Conservation (phyloP, 2,329 filamentous ascomycete species). For the Didymellaceae sp. region DNA sequence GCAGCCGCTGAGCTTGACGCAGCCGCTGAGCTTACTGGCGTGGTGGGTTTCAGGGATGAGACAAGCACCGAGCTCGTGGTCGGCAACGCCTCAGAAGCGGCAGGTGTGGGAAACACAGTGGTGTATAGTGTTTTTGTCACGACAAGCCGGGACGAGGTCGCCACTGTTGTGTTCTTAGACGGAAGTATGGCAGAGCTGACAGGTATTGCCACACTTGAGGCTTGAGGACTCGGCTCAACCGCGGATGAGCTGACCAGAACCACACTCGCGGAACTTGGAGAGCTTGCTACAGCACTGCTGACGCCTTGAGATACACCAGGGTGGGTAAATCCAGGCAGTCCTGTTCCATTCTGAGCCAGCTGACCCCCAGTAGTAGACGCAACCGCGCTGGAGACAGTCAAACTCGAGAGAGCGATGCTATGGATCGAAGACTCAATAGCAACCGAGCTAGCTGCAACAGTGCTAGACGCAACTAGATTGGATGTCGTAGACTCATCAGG, state of each 20-base stretch:
- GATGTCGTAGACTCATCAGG: conserved; percentile 26
- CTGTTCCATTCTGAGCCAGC: conserved; percentile 21
- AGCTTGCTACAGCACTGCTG: conserved; percentile 1
- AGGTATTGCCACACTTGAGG: not conserved
- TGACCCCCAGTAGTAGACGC: conserved; percentile 11
- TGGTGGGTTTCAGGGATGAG: not conserved
- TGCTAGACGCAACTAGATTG: conserved; percentile 14
- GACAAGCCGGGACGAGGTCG: conserved; percentile 19
- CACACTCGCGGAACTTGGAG: not conserved
- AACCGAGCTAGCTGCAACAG: conserved; percentile 4
- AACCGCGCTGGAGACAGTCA: not conserved
- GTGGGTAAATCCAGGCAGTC: conserved; percentile 31
- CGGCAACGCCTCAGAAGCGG: conserved; percentile 7
- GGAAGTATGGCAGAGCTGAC: conserved; percentile 6
- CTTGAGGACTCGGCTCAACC: no score
- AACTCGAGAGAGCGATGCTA: not conserved
- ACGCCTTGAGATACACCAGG: conserved; percentile 15
- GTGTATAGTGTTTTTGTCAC: conserved; percentile 41
- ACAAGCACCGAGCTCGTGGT: conserved; percentile 4
- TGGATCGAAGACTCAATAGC: not conserved
- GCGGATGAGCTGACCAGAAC: conserved; percentile 6
- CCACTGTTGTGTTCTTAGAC: conserved; percentile 15
- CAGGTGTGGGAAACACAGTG: conserved; percentile 30
- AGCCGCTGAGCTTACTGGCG: not conserved
- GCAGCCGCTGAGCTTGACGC: conserved; percentile 9